Evolutionary conservation across 1,284 basidiomycete genomes (phyloP).

Genomic region (Grifola frondosa): DNA sequence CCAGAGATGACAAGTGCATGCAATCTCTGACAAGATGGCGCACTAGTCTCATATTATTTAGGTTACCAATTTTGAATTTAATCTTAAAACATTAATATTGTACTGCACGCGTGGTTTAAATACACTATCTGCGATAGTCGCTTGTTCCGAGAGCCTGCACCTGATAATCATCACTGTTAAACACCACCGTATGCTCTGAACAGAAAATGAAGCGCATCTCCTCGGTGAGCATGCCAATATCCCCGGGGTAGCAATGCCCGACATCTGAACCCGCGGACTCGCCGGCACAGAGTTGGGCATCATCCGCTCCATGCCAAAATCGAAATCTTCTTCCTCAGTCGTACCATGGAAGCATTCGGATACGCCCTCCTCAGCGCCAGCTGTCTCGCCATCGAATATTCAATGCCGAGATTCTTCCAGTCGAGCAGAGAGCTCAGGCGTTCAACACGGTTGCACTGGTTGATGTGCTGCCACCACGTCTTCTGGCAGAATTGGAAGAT

Average conservation of each 20-base stretch:
- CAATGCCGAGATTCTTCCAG: conserved; percentile 96
- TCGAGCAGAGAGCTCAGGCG: conserved; percentile 88
- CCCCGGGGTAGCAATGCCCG: conserved; percentile 84
- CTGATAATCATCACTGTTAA: conserved; percentile 33
- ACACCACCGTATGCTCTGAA: not conserved
- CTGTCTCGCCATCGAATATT: conserved; percentile 94
- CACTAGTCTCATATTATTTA: too few relatives aligned
- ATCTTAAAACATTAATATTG: too few relatives aligned
- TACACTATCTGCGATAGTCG: conserved; percentile 85
- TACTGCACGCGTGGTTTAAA: too few relatives aligned
- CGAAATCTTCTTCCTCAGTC: conserved; percentile 56
- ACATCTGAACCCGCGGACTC: conserved; percentile 71
- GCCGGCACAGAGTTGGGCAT: conserved; percentile 80
- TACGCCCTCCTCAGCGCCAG: conserved; percentile 90
- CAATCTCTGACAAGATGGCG: too few relatives aligned
- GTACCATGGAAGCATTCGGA: conserved; percentile 82
- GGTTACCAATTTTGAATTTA: too few relatives aligned
- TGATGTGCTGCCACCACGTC: conserved; percentile 93
- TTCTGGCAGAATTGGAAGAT: conserved; percentile 83
- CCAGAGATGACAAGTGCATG: too few relatives aligned
- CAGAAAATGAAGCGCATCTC: conserved; percentile 54
- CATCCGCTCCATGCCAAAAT: conserved; percentile 60
- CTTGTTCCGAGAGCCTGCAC: conserved; percentile 88
- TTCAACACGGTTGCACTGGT: conserved; percentile 96
- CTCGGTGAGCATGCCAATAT: conserved; percentile 89